Evolutionary conservation across 352 stramenopile genomes (phyloP).

Genomic region (Elongisporangium undulatum): DNA sequence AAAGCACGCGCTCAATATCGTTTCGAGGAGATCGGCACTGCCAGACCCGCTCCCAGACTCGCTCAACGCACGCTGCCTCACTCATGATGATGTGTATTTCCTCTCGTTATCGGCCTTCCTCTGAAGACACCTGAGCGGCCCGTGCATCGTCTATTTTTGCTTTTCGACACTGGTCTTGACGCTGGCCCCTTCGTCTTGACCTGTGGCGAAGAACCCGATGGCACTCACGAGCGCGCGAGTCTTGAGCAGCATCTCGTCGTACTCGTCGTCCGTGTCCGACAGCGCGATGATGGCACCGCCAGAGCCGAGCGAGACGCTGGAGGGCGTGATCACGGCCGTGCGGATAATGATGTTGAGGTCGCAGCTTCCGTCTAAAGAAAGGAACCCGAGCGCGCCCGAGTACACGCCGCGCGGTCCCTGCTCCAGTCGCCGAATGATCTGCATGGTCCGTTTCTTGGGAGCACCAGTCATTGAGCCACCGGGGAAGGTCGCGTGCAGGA

Average conservation of each 20-base stretch:
- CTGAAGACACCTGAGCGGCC: too few relatives aligned
- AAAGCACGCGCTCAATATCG: conserved; percentile 13
- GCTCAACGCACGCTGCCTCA: conserved; percentile 16
- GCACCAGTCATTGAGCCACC: conserved; percentile 98
- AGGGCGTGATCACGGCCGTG: conserved; percentile 88
- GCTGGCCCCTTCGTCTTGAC: conserved; percentile 30
- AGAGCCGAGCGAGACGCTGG: conserved; percentile 86
- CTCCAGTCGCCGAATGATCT: conserved; percentile 94
- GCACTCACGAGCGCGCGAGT: conserved; percentile 62
- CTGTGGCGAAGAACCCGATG: conserved; percentile 50
- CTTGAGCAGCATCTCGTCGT: conserved; percentile 93
- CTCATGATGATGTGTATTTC: neutral
- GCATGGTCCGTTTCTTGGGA: conserved; percentile 95
- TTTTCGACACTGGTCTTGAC: conserved; percentile 9
- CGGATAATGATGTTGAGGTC: conserved; percentile 99
- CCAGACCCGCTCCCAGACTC: conserved; percentile 16
- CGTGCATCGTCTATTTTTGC: neutral
- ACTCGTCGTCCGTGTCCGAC: conserved; percentile 92
- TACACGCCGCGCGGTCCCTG: conserved; percentile 90
- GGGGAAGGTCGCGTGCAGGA: conserved; percentile 94
- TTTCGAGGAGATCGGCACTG: conserved; percentile 9
- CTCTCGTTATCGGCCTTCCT: neutral
- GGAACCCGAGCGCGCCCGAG: conserved; percentile 93
- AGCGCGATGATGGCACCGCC: conserved; percentile 95
- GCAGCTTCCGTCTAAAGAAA: conserved; percentile 93